Evolutionary conservation across 139 green algal species (phyloP), one percentile per base, ranked within the genome.

Genomic region (Coelastrella sp.): DNA sequence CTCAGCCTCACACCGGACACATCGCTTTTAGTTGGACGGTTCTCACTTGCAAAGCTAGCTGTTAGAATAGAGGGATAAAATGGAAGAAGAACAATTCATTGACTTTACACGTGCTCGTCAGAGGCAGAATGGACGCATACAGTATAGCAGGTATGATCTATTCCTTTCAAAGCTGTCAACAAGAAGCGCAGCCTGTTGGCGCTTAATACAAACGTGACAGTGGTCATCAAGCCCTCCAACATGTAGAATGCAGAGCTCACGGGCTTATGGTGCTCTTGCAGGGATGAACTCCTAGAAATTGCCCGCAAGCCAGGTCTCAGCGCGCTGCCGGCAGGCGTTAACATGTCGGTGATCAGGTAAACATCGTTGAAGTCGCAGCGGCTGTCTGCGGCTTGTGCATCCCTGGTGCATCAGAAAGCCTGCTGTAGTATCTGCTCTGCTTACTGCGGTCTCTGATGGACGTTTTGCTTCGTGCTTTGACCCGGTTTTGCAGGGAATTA

Each of bases 301-400:
- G 64, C 58, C 22, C 32, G 76, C 6, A 88, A 79, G 76, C 68
- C 80, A 5, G 88, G 68, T n/a, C 80, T 88, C 16, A 57, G 19
- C 60, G 71, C 14, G 3, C 66, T 87, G 54, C 88, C 88, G 5
- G 22, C 66, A 20, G 88, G 88, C 7, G 59, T 88, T 2, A 81
- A 88, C 66, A 83, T 83, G 66, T 88, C 88, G 57, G 88, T 88
- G 13, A 73, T 91, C 3, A 91, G 88, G 88, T 91, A 57, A 8
- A 20, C 22, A 17, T 76, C 5, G 17, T 76, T 22, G 32, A 47
- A 47, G 32, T 47, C 1, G 32, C 32, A 47, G 32, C 32, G 32
- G 32, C 32, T 47, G 32, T 47, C 32, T 47, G 32, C 32, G 32
- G 32, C 32, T 47, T 47, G 32, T 47, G 32, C 32, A 47, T 47